Evolutionary conservation across 2,329 filamentous ascomycete genomes (phyloP), one percentile per base, ranked within the genome.

Genomic region (Hyphodiscus sp.): DNA sequence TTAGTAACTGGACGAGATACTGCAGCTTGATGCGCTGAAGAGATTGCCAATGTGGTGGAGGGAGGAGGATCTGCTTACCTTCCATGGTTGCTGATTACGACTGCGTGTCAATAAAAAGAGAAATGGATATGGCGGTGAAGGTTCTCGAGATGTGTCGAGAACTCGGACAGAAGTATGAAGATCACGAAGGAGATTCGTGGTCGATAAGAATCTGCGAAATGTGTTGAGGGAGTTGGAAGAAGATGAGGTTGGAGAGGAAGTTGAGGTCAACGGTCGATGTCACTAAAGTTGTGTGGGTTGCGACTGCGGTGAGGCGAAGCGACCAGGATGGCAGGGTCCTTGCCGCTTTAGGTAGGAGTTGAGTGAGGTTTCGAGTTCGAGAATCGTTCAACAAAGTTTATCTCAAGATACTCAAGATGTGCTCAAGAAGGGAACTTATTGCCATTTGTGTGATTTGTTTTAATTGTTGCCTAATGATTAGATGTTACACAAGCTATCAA

Each of bases 81-180:
- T 71, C 70, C 70, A 71, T 72, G 61, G 63, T 58, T 65, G 60
- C 61, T 58, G 65, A 67, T 68, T 69, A 69, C 63, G 67, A 63
- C 55, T 57, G 58, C 54, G 58, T 52, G 66, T 67, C 60, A 63
- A 66, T 57, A 59, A 61, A 63, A 64, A 58, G 57, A 58, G 53
- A 50, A 47, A 16, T 53, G 60, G 61, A 63, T 53, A 63, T 62
- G 53, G 60, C 60, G 59, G 59, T 62, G 58, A 61, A 54, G 56
- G 60, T 58, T 58, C 60, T 65, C 63, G 55, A 63, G 57, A 61
- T 61, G 57, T 53, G 55, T 58, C 57, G 58, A 61, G 61, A 58
- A 57, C 46, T 43, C 44, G 54, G 45, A 59, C 47, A 54, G 42
- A 23, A 54, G 58, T 61, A 56, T 47, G 50, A 54, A 56, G 62